These are phyloP conservation scores for Takashimella koratensis DNA, from an alignment of 1,284 basidiomycete genomes.

Conservation along the genomic window DNA sequence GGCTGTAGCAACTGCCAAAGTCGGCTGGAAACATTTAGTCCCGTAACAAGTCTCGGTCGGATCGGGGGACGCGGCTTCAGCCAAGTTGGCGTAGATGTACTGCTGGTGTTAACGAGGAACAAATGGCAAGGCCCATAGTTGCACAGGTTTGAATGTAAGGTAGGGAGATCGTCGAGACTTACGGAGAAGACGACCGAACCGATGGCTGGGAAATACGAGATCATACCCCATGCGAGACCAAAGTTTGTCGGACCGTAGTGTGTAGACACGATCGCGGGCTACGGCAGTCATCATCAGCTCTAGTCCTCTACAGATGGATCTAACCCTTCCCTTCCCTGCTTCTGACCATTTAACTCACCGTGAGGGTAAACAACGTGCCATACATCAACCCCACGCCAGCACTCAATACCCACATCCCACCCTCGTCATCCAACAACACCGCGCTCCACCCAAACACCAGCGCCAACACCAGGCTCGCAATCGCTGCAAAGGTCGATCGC, in stretches of 20 bases:
- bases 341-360: constrained; percentile 26
- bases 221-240: constrained; percentile 49
- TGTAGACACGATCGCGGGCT: constrained; percentile 42
- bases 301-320: no score
- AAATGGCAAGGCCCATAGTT: constrained; percentile 5
- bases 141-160: neutral
- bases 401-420: constrained; percentile 40
- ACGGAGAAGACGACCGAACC: constrained; percentile 47
- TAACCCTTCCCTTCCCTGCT: no score
- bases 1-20: constrained; percentile 38
- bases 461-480: constrained; percentile 30
- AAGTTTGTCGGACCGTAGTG: constrained; percentile 49
- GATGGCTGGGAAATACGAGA: constrained; percentile 45
- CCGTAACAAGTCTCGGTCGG: constrained; percentile 35
- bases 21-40: constrained; percentile 36
- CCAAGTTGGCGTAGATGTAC: constrained; percentile 40
- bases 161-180: constrained; percentile 10
- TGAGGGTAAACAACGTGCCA: constrained; percentile 47
- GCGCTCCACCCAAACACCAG: constrained; percentile 39
- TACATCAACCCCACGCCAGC: constrained; percentile 45
- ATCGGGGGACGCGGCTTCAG: constrained; percentile 19
- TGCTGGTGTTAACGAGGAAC: constrained; percentile 5
- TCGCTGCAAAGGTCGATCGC: constrained; percentile 36
- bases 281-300: constrained; percentile 3
- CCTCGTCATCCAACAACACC: constrained; percentile 32